Base-by-base conservation (phyloP, 176 grass and related monocot genomes). In the Ensete glaucum region DNA sequence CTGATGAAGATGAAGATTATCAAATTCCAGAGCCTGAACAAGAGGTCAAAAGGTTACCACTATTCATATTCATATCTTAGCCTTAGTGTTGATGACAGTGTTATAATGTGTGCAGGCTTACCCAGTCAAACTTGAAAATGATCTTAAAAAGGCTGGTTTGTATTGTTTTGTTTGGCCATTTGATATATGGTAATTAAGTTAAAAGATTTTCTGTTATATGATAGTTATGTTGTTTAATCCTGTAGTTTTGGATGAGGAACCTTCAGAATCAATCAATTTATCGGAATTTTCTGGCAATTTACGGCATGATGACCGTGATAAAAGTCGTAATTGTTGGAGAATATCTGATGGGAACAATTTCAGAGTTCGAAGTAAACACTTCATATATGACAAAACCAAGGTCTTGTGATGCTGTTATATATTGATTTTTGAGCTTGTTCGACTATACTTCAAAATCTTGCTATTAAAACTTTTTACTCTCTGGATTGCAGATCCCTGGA, bases 321-420 rank as follows among this genome's bases (percentile, higher is more conserved):
- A 89, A 25, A 93, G 77, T 60, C 90, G 94, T 81, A 86, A 93
- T 85, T 98, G 94, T 72, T 98, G 94, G 94, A 98, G 84, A 85
- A 83, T 93, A 85, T 87, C 90, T 50, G 90, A 98, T 54, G 94
- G 84, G 55, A 93, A 98, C 74, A 98, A 98, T 81, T 98, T 98
- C 80, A 93, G 88, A 93, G 94, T 98, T 69, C 86, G 94, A 74
- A 93, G 94, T 82, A 91, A 89, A 84, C 79, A 77, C 56, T 98
- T 98, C 74, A 70, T 83, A 81, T 85, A 89, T 80, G 88, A 98
- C 72, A 93, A 98, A 80, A 87, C 81, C 83, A 98, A 98, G 90
- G 90, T 98, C 59, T 77, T 50, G 10, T 80, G 78, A 78, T 80
- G 66, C 27, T 64, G 50, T 78, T 43, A 71, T 50, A 50, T 43